Percentiles rank a stretch among this genome's conserved stretches.
Conservation (phyloP, 345 rosid genomes). For the Microthlaspi erraticum region DNA sequence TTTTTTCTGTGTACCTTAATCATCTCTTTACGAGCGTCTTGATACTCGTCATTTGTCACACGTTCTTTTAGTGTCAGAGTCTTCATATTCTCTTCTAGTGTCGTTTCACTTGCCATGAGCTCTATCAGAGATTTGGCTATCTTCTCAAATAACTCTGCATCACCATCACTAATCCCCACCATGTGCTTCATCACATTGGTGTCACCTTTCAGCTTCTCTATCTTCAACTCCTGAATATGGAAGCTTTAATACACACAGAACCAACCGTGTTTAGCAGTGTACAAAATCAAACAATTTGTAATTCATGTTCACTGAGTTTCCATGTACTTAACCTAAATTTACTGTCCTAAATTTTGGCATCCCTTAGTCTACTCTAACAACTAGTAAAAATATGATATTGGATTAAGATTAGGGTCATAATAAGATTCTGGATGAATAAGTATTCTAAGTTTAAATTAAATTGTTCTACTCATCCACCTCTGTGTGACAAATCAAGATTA, state of each 20-base stretch:
- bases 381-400: too few species aligned
- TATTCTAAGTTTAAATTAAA: too few species aligned
- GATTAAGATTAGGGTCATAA: too few species aligned
- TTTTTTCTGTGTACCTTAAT: constrained; percentile 50
- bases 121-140: constrained; percentile 46
- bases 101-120: constrained; percentile 58
- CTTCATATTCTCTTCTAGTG: constrained; percentile 48
- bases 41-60: constrained; percentile 61
- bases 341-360: too few species aligned
- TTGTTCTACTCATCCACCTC: too few species aligned
- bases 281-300: too few species aligned
- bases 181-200: constrained; percentile 61
- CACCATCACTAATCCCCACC: constrained; percentile 55
- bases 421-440: too few species aligned
- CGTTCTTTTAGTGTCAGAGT: constrained; percentile 58
- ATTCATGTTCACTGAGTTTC: too few species aligned
- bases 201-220: constrained; percentile 63
- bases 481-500: too few species aligned
- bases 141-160: constrained; percentile 45
- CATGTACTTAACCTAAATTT: too few species aligned
- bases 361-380: too few species aligned
- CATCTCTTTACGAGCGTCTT: constrained; percentile 72
- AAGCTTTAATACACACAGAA: neutral
- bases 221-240: constrained; percentile 53
- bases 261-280: too few species aligned